Base-by-base conservation (phyloP, 2,329 filamentous ascomycete genomes). In the Chaetomiaceae sp. region DNA sequence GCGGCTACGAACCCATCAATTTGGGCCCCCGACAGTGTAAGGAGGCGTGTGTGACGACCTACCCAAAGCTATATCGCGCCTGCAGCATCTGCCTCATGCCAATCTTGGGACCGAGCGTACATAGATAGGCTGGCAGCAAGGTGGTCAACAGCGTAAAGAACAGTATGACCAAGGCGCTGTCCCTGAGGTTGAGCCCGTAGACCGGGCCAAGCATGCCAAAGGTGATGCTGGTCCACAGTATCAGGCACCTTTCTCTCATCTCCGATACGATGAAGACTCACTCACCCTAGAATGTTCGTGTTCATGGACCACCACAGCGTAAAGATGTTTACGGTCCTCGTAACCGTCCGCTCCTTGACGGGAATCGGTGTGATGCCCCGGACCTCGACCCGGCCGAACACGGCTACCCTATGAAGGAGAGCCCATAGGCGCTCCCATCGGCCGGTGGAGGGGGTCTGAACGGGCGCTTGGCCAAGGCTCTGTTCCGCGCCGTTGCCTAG, bases 61-160 rank as follows among this genome's bases (percentile, higher is more conserved):
- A 79, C 72, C 80, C 81, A 63, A 84, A 86, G 36, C 77, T 79
- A 65, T 79, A 86, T 20, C 83, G 73, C 4, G 83, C 82, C 59
- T 83, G 80, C 7, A 86, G 76, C 75, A 86, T 82, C 66, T 85
- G 82, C 14, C 82, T 74, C 75, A 86, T 78, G 37, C 82, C 83
- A 9, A 81, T 84, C 66, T 77, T 78, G 4, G 82, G 79, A 0
- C 82, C 81, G 46, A 83, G 67, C 0, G 77, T 82, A 37, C 75
- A 75, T 23, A 85, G 69, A 60, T 78, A 83, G 3, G 79, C 81
- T 0, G 81, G 77, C 0, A 77, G 70, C 6, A 76, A 54, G 0
- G 77, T 77, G 1, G 77, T 78, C 23, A 84, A 58, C 16, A 85
- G 65, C 10, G 74, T 77, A 66, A 86, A 85, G 70, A 86, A 86